Conservation (phyloP, 805 yeast species). For the Nakazawaea sp. region DNA sequence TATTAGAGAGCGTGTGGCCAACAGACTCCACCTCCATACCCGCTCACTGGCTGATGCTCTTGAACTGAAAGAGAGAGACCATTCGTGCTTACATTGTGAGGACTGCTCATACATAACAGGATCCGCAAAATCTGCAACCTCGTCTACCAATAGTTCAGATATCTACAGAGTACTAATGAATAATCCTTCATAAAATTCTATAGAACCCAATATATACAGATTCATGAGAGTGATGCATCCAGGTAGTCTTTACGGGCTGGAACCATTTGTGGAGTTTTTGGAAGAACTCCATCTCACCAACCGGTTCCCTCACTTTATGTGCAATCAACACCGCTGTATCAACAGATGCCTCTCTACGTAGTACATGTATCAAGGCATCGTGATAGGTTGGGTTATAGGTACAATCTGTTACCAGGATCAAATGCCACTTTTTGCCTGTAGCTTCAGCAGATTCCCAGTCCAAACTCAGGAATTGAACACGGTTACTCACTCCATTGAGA, state of each 20-base stretch:
- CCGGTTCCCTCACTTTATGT: slow-evolving; percentile 18
- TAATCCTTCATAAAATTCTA: slow-evolving; percentile 3
- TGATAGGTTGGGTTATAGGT: slow-evolving; percentile 34
- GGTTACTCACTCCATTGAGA: slow-evolving; percentile 12
- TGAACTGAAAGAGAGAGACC: too few relatives aligned
- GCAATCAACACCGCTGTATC: slow-evolving; percentile 19
- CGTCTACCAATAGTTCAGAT: not conserved
- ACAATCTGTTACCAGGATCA: slow-evolving; percentile 33
- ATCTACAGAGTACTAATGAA: not conserved
- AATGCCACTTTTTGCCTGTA: slow-evolving; percentile 24
- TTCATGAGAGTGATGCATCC: slow-evolving; percentile 8
- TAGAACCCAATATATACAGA: slow-evolving; percentile 7
- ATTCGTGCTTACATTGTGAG: slow-evolving; percentile 3
- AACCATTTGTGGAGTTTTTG: slow-evolving; percentile 1
- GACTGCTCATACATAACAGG: slow-evolving; percentile 10
- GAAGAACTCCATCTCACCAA: slow-evolving; percentile 7
- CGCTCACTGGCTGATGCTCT: too few relatives aligned
- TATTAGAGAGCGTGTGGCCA: too few relatives aligned
- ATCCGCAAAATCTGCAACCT: slow-evolving; percentile 4
- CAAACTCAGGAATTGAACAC: slow-evolving; percentile 21
- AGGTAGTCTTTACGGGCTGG: not conserved
- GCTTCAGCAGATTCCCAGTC: slow-evolving; percentile 28
- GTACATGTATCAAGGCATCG: slow-evolving; percentile 24
- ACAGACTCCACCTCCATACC: too few relatives aligned
- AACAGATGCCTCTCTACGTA: slow-evolving; percentile 13